These are phyloP conservation scores for Volvox africanus DNA, from an alignment of 139 green algal genomes.

Conservation along the genomic window DNA sequence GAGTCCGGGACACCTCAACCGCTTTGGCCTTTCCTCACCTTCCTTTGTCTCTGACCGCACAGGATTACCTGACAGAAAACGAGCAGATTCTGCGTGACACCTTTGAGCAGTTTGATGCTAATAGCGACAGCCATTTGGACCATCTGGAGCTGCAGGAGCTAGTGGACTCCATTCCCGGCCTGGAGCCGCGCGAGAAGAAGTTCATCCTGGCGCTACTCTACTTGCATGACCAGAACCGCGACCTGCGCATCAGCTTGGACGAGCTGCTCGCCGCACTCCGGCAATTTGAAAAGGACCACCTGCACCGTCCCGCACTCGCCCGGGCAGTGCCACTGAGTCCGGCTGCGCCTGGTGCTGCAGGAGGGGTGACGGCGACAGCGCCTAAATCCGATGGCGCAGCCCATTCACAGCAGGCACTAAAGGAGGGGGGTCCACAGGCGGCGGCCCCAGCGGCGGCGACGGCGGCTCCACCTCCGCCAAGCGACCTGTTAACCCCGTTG, in stretches of 20 bases:
- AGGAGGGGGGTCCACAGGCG: background rate
- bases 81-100: slow-evolving; percentile 32
- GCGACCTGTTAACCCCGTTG: background rate
- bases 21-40: background rate
- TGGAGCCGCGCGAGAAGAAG: slow-evolving; percentile 49
- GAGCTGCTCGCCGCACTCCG: slow-evolving; percentile 35
- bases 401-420: too few relatives aligned
- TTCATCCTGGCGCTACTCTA: slow-evolving; percentile 56
- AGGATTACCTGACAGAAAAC: slow-evolving; percentile 49
- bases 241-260: slow-evolving; percentile 32
- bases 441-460: background rate
- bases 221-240: slow-evolving; percentile 33
- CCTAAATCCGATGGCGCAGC: too few relatives aligned
- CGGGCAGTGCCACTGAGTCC: background rate
- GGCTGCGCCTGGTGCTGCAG: background rate
- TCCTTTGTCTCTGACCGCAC: background rate
- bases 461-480: background rate
- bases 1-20: background rate
- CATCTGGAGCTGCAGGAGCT: slow-evolving; percentile 43
- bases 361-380: too few relatives aligned
- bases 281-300: background rate
- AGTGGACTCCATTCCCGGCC: slow-evolving; percentile 46
- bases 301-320: background rate
- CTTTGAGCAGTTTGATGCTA: slow-evolving; percentile 16
- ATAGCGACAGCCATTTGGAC: slow-evolving; percentile 25